These are phyloP conservation scores for Fusarium sp. DNA, from an alignment of 2,329 filamentous ascomycete species.

Conservation along the genomic window DNA sequence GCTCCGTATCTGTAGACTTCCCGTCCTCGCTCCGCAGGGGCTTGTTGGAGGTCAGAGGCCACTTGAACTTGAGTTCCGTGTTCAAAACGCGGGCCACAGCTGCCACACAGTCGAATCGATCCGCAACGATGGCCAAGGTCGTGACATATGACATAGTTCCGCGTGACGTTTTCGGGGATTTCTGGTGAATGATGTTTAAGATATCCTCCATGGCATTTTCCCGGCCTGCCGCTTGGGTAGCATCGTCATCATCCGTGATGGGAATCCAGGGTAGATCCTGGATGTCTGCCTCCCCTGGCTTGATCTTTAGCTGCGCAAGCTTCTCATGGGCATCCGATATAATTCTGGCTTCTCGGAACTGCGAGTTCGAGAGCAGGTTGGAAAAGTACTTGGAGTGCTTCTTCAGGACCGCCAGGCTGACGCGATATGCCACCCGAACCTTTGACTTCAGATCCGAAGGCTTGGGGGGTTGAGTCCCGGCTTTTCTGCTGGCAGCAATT, in stretches of 20 bases:
- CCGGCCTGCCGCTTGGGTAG: conserved; percentile 69
- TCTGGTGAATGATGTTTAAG: conserved; percentile 72
- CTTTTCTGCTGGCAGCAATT: conserved; percentile 47
- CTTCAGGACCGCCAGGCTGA: conserved; percentile 67
- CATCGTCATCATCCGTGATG: conserved; percentile 77
- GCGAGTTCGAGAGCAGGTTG: conserved; percentile 71
- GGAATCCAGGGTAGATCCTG: conserved; percentile 70
- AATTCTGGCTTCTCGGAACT: conserved; percentile 72
- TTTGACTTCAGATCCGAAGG: conserved; percentile 51
- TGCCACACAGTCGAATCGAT: conserved; percentile 76
- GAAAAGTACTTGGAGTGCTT: conserved; percentile 77
- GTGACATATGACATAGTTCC: conserved; percentile 72
- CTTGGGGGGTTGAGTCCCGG: conserved; percentile 39
- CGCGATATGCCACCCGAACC: conserved; percentile 66
- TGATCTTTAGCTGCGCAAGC: conserved; percentile 60
- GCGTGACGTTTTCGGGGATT: conserved; percentile 51
- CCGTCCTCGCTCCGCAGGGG: conserved; percentile 53
- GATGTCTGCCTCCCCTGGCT: conserved; percentile 60
- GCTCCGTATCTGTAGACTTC: conserved; percentile 64
- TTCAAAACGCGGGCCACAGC: conserved; percentile 67
- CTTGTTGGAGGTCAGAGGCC: conserved; percentile 60
- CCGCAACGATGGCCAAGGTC: conserved; percentile 77
- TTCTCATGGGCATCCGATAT: conserved; percentile 64
- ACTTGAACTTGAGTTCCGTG: conserved; percentile 63
- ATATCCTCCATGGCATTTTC: conserved; percentile 76